Evolutionary conservation across 2,329 filamentous ascomycete species (phyloP), one percentile per base, ranked within the genome.

Genomic region (Pseudogymnoascus sp.): DNA sequence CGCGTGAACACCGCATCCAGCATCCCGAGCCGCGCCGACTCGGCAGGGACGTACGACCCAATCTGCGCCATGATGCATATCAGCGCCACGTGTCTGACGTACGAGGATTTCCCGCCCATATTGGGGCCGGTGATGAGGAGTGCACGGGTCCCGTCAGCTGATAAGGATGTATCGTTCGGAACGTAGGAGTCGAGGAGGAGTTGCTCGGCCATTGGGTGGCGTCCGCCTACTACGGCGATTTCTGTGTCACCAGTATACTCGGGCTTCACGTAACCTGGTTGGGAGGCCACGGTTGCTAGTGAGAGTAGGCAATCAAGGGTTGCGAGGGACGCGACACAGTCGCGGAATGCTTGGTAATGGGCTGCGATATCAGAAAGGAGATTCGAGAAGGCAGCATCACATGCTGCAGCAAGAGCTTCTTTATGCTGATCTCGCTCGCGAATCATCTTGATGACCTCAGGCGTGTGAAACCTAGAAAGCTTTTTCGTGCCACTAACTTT

Each of bases 51-150:
- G 75, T 93, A 99, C 38, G 90, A 96, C 60, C 95, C 95, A 67
- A 97, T 89, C 73, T 99, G 95, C 6, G 91, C 92, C 79, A 99
- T 93, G 70, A 99, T 93, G 59, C 89, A 85, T 66, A 97, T 91
- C 5, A 99, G 85, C 8, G 95, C 93, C 50, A 96, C 87, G 68
- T 93, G 90, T 62, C 95, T 91, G 21, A 99, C 93, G 75, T 96
- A 99, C 64, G 89, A 95, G n/a, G 91, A 96, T 74, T 99, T 99
- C 63, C 95, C 95, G 70, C 95, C 95, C 95, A 99, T 99, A 78
- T 99, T 99, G 31, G 95, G 95, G 0, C 95, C 95, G 0, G 95
- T 99, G 70, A 99, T 88, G 63, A 97, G 87, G 0, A 74, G 68
- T 10, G 72, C 71, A 38, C 71, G 69, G 2, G 69, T 97, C 5